phyloP scores from a whole-genome alignment of 345 rosid genomes.

The Clausena lansium region DNA sequence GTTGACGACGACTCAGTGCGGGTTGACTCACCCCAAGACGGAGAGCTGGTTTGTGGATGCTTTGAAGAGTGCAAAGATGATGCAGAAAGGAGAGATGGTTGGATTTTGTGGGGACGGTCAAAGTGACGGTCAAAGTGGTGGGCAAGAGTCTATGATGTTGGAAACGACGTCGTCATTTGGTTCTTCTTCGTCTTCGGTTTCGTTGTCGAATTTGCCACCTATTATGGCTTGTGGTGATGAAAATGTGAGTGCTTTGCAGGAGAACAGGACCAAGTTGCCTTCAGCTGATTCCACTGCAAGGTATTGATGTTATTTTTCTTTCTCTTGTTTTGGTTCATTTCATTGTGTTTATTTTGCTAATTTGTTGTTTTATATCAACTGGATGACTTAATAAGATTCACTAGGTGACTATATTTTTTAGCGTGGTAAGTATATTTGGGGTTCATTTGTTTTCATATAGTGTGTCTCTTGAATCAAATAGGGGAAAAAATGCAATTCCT shows the following conservation, averaged over 20 bases:
- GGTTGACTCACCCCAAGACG: constrained; percentile 65
- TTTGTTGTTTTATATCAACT: not conserved
- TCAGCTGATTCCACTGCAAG: constrained; percentile 46
- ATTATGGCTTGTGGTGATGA: constrained; percentile 48
- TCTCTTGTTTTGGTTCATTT: not conserved
- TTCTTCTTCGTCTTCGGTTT: constrained; percentile 67
- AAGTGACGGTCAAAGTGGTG: not conserved
- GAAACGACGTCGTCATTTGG: constrained; percentile 81
- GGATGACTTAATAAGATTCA: not conserved
- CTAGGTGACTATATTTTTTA: not conserved
- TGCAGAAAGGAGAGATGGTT: constrained; percentile 33
- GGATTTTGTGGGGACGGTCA: constrained; percentile 24
- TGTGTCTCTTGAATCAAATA: not conserved
- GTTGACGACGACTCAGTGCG: constrained; percentile 13
- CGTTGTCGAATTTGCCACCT: constrained; percentile 58
- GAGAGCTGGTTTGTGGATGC: constrained; percentile 83
- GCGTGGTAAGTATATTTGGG: not conserved
- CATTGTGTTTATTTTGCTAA: constrained; percentile 2
- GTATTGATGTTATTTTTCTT: constrained; percentile 23
- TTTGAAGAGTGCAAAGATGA: constrained; percentile 53
- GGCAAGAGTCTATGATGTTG: constrained; percentile 64
- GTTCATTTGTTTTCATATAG: not conserved
- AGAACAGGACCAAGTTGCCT: constrained; percentile 30
- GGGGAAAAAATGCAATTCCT: not conserved
- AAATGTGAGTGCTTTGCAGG: constrained; percentile 21